Base-by-base conservation (phyloP, 441 rosid genomes). In the Eutrema salsugineum region DNA sequence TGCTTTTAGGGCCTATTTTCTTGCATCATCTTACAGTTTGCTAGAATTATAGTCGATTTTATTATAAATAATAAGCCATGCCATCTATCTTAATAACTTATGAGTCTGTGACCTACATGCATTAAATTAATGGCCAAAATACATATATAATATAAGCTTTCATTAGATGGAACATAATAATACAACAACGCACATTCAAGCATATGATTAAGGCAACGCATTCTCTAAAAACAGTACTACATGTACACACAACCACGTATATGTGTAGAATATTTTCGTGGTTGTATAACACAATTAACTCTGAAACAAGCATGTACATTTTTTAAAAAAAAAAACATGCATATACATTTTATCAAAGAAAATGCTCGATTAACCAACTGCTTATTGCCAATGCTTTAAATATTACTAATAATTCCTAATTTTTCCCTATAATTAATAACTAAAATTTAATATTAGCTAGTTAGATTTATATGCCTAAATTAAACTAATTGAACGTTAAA, bases 151-250 rank as follows among this genome's bases (percentile, higher is more conserved):
- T 49, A 73, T 50, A 59, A 66, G 72, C 9, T 66, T 57, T 30
- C 60, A 17, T 55, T 47, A 38, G 15, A 39, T 40, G 50, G 42
- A 46, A 24, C 19, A 66, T 27, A 60, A 59, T 76, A 48, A 76
- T 40, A 63, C 67, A 62, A 47, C 61, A 30, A 57, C n/a, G 67
- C 76, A 63, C 71, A 70, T 70, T 70, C 40, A 39, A 76, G 49
- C 56, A 63, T 32, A 76, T 76, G 75, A 70, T 62, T 75, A 75
- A 57, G 70, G 60, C 58, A 63, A 61, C 75, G 16, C 79, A 62
- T 62, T 75, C 55, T 63, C 70, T 62, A 70, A 53, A 36, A 66
- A 39, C n/a, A 56, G 33, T 63, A 32, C 48, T 3, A 3, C 4
- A 53, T 60, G 60, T 47, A 47, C 10, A 67, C 16, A 59, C 43